Evolutionary conservation across 768 basidiomycete genomes (phyloP).

Genomic region (Boletus pseudo-olivaceus): DNA sequence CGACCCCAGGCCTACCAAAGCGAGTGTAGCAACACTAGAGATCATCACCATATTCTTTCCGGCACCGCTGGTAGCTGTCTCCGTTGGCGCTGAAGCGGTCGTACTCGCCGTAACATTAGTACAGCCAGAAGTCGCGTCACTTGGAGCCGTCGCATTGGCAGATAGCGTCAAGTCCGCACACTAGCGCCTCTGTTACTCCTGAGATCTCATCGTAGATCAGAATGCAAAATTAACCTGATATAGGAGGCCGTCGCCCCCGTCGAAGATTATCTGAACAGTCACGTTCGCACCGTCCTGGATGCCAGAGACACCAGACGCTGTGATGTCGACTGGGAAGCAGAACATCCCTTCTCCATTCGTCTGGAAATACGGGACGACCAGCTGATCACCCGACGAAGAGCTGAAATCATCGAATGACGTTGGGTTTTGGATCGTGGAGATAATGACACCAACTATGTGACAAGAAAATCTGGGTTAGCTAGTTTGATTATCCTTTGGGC

Average conservation of each 20-base stretch:
- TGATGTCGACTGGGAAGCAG: conserved; percentile 68
- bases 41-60: conserved; percentile 11
- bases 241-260: conserved; percentile 69
- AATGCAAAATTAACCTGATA: conserved; percentile 50
- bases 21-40: conserved; percentile 6
- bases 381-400: conserved; percentile 33
- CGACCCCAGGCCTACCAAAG: conserved; percentile 8
- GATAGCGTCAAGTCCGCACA: conserved; percentile 79
- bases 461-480: conserved; percentile 3
- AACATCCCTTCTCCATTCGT: conserved; percentile 53
- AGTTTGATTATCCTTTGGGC: neutral
- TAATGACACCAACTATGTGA: conserved; percentile 45
- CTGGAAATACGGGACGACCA: conserved; percentile 47
- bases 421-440: conserved; percentile 56
- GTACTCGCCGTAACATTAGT: conserved; percentile 29
- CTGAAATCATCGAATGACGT: conserved; percentile 64
- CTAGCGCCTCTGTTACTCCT: conserved; percentile 33
- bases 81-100: conserved; percentile 12
- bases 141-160: conserved; percentile 45
- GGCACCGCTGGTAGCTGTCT: conserved; percentile 15
- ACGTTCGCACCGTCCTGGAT: conserved; percentile 65
- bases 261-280: conserved; percentile 64
- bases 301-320: conserved; percentile 43
- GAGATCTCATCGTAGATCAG: neutral
- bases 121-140: conserved; percentile 36